A percentile compares a stretch with the other conserved stretches of the same genome.
Evolutionary conservation across 2,329 filamentous ascomycete species (phyloP).

Genomic region (Pseudocercospora vitis): DNA sequence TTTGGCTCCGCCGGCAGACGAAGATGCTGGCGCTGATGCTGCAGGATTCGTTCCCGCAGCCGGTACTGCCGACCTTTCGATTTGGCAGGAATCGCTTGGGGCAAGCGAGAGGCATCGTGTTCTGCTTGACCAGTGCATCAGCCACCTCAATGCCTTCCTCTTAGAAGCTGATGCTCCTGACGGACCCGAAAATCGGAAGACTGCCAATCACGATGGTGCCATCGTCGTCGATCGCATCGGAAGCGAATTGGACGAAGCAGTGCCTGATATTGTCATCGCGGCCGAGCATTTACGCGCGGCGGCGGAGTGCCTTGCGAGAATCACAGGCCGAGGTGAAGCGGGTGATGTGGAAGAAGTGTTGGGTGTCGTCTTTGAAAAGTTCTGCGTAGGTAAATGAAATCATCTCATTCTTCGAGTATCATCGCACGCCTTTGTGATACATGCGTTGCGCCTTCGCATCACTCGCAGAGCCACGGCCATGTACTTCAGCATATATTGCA

Average conservation of each 20-base stretch:
- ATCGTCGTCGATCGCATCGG: constrained; percentile 8
- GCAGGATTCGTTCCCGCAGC: constrained; percentile 21
- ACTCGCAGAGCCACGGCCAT: too few relatives aligned
- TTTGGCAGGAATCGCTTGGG: constrained; percentile 80
- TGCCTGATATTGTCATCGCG: constrained; percentile 75
- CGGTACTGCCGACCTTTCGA: constrained; percentile 57
- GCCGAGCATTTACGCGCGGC: constrained; percentile 85
- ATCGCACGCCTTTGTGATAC: too few relatives aligned
- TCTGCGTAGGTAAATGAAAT: constrained; percentile 45
- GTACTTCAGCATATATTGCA: too few relatives aligned
- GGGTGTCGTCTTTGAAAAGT: constrained; percentile 96
- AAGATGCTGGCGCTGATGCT: constrained; percentile 28
- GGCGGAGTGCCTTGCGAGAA: constrained; percentile 75
- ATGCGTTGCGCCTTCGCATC: too few relatives aligned
- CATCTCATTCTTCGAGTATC: too few relatives aligned
- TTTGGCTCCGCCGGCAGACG: constrained; percentile 36
- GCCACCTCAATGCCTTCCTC: constrained; percentile 72
- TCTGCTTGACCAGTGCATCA: constrained; percentile 71
- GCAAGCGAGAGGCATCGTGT: constrained; percentile 87
- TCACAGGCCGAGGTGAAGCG: constrained; percentile 80
- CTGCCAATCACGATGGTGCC: constrained; percentile 4
- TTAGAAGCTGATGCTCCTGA: constrained; percentile 47
- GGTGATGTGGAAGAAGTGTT: constrained; percentile 94
- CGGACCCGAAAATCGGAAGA: background rate
- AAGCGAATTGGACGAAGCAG: constrained; percentile 49